Evolutionary conservation across 768 basidiomycete species (phyloP).

Genomic region (Heimioporus sp.): DNA sequence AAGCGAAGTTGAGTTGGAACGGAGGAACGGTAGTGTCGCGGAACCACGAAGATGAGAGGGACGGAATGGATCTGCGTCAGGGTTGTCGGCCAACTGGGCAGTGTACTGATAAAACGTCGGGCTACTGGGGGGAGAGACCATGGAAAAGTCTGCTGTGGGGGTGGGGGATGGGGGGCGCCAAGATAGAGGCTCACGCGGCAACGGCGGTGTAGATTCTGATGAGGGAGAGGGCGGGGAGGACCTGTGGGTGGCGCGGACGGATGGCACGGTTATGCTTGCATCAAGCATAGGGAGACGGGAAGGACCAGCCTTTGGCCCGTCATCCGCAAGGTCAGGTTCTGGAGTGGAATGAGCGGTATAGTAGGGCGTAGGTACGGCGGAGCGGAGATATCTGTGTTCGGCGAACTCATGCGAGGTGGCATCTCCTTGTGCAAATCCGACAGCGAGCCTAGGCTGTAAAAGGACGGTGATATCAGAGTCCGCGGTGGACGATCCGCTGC

Average conservation of each 20-base stretch:
- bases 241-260: slow-evolving; percentile 1
- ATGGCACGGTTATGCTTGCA: slow-evolving; percentile 14
- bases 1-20: slow-evolving; percentile 23
- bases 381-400: slow-evolving; percentile 19
- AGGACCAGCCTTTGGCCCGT: slow-evolving; percentile 23
- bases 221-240: slow-evolving; percentile 27
- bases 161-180: slow-evolving; percentile 44
- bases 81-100: slow-evolving; percentile 23
- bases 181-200: slow-evolving; percentile 5
- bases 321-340: slow-evolving; percentile 19
- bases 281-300: slow-evolving; percentile 25
- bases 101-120: slow-evolving; percentile 33
- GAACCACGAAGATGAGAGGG: slow-evolving; percentile 19
- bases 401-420: slow-evolving; percentile 5
- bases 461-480: slow-evolving; percentile 23
- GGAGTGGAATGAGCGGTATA: slow-evolving; percentile 33
- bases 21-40: slow-evolving; percentile 31
- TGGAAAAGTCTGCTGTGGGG: slow-evolving; percentile 45
- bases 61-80: slow-evolving; percentile 21
- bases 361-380: slow-evolving; percentile 28
- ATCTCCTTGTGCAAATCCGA: slow-evolving; percentile 13
- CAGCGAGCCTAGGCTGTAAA: slow-evolving; percentile 6
- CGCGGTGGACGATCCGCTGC: slow-evolving; percentile 14
- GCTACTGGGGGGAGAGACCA: slow-evolving; percentile 41
- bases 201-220: slow-evolving; percentile 26